Base-by-base conservation (phyloP, 345 rosid species). In the Corchorus olitorius region DNA sequence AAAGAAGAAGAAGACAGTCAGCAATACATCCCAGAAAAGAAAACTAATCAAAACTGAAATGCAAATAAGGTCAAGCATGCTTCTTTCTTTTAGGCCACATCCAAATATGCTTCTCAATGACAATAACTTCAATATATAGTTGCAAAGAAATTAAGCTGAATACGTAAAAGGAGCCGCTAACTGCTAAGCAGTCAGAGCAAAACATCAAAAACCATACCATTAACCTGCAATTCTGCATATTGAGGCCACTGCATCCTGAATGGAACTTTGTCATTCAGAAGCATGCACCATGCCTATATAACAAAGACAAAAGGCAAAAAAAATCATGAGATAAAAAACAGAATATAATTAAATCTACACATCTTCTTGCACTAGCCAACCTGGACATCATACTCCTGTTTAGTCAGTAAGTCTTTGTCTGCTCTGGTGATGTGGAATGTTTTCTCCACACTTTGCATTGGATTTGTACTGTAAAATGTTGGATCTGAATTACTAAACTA, bases 181-280 rank as follows among this genome's bases (percentile, higher is more conserved):
- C 48, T 4, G 34, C 48, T 4, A 33, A 34, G 74, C 35, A 20
- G 20, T 54, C 45, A 17, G 60, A 71, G 65, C 49, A 77, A 63
- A 49, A 58, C 35, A 37, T 67, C 55, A 10, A 54, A 56, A 11
- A 63, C 41, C 87, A 75, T 94, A 97, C 99, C 99, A 87, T 97
- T 97, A 80, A 94, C 83, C 82, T 92, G 99, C 75, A 97, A 86
- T 78, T 97, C 97, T 67, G 96, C 87, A 86, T 79, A 84, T 59
- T 97, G 98, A 9, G 99, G 99, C 99, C 99, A 97, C 70, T 94
- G 99, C 96, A 97, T 91, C 91, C 99, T 88, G 76, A 84, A 97
- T 50, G 90, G 79, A 75, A 97, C 99, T 85, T 92, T 94, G 84
- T 97, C 98, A 81, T 94, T 97, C 81, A 97, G 82, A 83, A 97